phyloP scores from a whole-genome alignment of 768 basidiomycete species.

The Rhodotorula sphaerocarpa region DNA sequence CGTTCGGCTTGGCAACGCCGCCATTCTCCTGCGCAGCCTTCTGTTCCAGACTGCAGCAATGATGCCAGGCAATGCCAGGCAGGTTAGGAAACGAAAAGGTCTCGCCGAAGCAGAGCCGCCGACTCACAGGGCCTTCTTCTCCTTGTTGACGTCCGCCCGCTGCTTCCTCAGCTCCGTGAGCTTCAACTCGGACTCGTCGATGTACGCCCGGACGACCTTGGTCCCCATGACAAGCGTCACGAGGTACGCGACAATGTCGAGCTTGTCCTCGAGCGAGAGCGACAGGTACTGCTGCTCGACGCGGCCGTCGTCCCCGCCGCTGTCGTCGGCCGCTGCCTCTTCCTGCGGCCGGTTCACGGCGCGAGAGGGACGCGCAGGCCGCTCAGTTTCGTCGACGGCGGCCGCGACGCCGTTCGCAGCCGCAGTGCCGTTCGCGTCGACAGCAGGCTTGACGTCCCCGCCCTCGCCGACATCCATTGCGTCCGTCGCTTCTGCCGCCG shows the following conservation, averaged over 20 bases:
- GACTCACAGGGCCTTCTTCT: constrained; percentile 78
- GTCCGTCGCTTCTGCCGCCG: no score
- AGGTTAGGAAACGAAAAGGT: no score
- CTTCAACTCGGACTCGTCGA: constrained; percentile 83
- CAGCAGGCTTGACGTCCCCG: constrained; percentile 7
- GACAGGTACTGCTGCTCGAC: constrained; percentile 42
- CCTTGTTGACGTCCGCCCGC: constrained; percentile 86
- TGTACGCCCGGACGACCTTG: constrained; percentile 74
- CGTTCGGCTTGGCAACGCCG: neutral
- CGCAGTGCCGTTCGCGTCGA: neutral
- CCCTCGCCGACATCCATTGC: constrained; percentile 35
- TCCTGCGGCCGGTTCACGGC: no score
- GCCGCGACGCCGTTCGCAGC: neutral
- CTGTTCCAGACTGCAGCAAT: constrained; percentile 40
- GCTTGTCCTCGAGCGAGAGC: constrained; percentile 53
- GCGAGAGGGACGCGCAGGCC: no score
- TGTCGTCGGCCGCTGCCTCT: neutral
- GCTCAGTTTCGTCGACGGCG: no score
- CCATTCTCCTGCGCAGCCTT: constrained; percentile 39
- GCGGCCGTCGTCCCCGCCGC: constrained; percentile 11
- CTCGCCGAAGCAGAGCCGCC: neutral
- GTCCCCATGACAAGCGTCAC: constrained; percentile 82
- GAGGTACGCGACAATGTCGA: constrained; percentile 78
- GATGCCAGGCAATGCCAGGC: neutral
- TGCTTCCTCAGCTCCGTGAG: constrained; percentile 89